These are phyloP conservation scores for Globisporangium paroecandrum DNA, from an alignment of 352 stramenopile species.

Conservation along the genomic window DNA sequence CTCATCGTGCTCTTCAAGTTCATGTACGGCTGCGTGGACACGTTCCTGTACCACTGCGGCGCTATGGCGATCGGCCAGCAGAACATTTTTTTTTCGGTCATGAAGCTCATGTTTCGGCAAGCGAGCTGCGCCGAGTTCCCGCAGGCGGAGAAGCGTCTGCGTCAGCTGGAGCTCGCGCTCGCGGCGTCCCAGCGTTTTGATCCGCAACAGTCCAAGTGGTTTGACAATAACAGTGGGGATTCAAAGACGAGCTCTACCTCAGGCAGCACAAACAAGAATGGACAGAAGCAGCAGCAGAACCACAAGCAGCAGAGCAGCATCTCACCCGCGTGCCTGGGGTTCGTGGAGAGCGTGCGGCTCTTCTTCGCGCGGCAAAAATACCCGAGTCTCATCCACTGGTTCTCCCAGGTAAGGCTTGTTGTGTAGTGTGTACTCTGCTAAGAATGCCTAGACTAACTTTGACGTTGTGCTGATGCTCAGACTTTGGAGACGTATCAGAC, in stretches of 20 bases:
- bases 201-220: constrained; percentile 4
- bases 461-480: constrained; percentile 22
- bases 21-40: constrained; percentile 79
- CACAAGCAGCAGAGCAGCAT: constrained; percentile 22
- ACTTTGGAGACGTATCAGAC: constrained; percentile 81
- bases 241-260: not conserved
- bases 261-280: not conserved
- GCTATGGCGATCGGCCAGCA: constrained; percentile 72
- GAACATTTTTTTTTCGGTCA: constrained; percentile 70
- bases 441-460: not conserved
- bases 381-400: constrained; percentile 78
- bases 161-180: constrained; percentile 10
- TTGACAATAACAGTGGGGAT: constrained; percentile 9
- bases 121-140: constrained; percentile 58
- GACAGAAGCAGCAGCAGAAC: constrained; percentile 9
- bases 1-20: constrained; percentile 68
- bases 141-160: constrained; percentile 41
- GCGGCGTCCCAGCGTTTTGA: not conserved
- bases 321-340: constrained; percentile 40
- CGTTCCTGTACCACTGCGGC: constrained; percentile 71
- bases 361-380: constrained; percentile 86
- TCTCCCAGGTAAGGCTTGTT: constrained; percentile 54
- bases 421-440: not conserved
- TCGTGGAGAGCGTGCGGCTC: constrained; percentile 69
- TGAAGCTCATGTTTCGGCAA: constrained; percentile 79